Evolutionary conservation across 352 stramenopile genomes (phyloP).

Genomic region (Phytophthora agathidicida): DNA sequence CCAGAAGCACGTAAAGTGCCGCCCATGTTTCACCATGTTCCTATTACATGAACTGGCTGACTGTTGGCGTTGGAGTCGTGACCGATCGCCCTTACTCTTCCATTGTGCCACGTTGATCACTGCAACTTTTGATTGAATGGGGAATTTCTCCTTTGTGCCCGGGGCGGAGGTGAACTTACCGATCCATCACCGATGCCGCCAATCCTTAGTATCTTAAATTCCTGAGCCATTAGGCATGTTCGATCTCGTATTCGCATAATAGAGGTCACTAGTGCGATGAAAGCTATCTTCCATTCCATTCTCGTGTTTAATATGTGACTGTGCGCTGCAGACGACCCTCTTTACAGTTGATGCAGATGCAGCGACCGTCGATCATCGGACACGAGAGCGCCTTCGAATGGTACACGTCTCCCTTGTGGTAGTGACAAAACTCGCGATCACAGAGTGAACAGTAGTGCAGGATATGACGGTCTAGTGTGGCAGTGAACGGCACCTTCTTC

Average conservation of each 20-base stretch:
- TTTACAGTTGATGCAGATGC: constrained; percentile 78
- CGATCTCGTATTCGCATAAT: constrained; percentile 33
- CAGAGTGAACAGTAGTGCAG: constrained; percentile 86
- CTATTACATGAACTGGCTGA: no score
- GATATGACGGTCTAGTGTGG: constrained; percentile 69
- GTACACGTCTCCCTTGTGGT: constrained; percentile 80
- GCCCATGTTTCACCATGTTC: no score
- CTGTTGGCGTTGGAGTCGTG: no score
- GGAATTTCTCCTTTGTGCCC: no score
- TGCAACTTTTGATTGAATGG: no score
- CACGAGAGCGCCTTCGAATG: constrained; percentile 84
- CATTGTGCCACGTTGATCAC: no score
- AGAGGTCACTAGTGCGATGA: constrained; percentile 2
- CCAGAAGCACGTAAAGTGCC: no score
- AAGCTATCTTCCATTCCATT: constrained; percentile 4
- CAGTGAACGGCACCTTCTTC: constrained; percentile 72
- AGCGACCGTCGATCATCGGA: constrained; percentile 77
- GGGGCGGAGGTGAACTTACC: no score
- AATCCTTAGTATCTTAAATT: no score
- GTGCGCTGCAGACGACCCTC: constrained; percentile 62
- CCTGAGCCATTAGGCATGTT: no score
- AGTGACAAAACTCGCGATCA: constrained; percentile 84
- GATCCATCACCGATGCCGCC: no score
- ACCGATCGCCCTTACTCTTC: no score
- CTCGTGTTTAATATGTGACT: constrained; percentile 56